Conservation (phyloP, 2,329 filamentous ascomycete genomes). For the Microsporum canis region DNA sequence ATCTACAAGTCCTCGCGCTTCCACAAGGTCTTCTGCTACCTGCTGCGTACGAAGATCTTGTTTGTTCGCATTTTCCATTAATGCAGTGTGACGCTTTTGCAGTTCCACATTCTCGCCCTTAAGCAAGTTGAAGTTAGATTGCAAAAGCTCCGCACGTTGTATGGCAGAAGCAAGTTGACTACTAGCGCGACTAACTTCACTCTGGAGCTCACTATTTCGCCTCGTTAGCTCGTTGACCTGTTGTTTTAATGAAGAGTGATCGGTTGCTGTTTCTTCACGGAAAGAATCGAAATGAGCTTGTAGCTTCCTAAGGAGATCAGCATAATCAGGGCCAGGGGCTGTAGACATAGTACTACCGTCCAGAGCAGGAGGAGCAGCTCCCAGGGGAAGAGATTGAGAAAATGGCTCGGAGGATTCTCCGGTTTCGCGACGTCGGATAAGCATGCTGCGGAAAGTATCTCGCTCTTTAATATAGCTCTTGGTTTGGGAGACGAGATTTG, state of each 20-base stretch:
- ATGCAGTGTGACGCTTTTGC: conserved; percentile 64
- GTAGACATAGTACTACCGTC: conserved; percentile 38
- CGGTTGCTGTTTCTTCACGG: conserved; percentile 70
- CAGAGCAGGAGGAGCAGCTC: conserved; percentile 35
- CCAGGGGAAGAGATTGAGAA: conserved; percentile 56
- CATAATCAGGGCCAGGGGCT: conserved; percentile 56
- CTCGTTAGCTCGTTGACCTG: conserved; percentile 71
- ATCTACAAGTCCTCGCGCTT: conserved; percentile 68
- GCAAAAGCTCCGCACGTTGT: conserved; percentile 79
- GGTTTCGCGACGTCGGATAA: conserved; percentile 62
- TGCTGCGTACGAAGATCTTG: conserved; percentile 86
- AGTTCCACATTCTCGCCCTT: conserved; percentile 78
- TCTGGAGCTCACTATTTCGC: conserved; percentile 72
- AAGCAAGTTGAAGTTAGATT: conserved; percentile 72
- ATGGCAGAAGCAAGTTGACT: conserved; percentile 72
- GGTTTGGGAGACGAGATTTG: conserved; percentile 67
- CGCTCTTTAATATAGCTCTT: conserved; percentile 92
- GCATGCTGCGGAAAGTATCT: conserved; percentile 93
- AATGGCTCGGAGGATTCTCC: conserved; percentile 54
- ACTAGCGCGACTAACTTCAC: conserved; percentile 64
- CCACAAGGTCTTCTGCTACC: conserved; percentile 83
- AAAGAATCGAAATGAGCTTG: conserved; percentile 85
- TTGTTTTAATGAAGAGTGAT: conserved; percentile 69
- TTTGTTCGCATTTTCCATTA: conserved; percentile 75
- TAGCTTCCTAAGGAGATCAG: conserved; percentile 70